Evolutionary conservation across 2,329 filamentous ascomycete genomes (phyloP).

Genomic region (Epichloe uncinata): DNA sequence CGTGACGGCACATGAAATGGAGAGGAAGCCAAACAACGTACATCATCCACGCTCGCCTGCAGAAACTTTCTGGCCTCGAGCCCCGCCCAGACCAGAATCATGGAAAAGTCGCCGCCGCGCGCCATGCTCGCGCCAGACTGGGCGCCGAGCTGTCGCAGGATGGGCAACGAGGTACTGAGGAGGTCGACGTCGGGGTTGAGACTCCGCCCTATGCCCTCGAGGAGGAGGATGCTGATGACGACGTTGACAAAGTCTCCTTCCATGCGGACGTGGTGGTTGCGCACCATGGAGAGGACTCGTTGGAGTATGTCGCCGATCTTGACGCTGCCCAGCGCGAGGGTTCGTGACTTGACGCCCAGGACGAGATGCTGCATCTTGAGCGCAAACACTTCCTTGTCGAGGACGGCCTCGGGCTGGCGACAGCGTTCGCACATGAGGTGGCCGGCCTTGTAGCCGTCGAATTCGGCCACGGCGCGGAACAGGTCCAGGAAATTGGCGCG

Average conservation of each 20-base stretch:
- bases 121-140: slow-evolving; percentile 59
- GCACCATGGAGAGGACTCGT: slow-evolving; percentile 82
- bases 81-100: slow-evolving; percentile 85
- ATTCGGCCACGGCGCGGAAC: slow-evolving; percentile 91
- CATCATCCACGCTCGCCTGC: slow-evolving; percentile 80
- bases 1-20: neutral
- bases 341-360: slow-evolving; percentile 76
- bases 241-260: slow-evolving; percentile 99
- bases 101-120: slow-evolving; percentile 62
- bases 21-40: slow-evolving; percentile 28
- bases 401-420: slow-evolving; percentile 78
- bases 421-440: slow-evolving; percentile 94
- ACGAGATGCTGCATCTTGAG: slow-evolving; percentile 96
- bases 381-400: slow-evolving; percentile 82
- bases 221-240: slow-evolving; percentile 80
- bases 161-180: slow-evolving; percentile 74
- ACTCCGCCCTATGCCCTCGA: slow-evolving; percentile 85
- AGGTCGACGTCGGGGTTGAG: slow-evolving; percentile 81
- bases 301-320: slow-evolving; percentile 93
- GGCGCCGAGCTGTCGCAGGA: slow-evolving; percentile 74
- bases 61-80: slow-evolving; percentile 80
- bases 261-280: slow-evolving; percentile 79
- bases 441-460: slow-evolving; percentile 90
- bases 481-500: slow-evolving; percentile 85
- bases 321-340: slow-evolving; percentile 83